Conservation (phyloP, 495 filamentous ascomycete species). For the Lophiotrema nucula region DNA sequence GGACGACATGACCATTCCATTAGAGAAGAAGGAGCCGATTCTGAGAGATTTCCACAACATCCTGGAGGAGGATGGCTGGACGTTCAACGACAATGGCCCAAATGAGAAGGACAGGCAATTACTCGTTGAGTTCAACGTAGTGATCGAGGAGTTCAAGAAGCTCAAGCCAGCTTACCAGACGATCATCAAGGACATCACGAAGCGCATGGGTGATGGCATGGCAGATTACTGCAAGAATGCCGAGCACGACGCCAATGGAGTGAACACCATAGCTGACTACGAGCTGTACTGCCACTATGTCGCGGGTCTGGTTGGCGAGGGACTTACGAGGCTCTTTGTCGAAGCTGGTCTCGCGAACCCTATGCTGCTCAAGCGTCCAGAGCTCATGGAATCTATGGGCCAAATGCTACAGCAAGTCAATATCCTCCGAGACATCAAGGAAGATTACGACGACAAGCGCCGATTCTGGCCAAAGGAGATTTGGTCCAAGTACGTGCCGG, state of each 20-base stretch:
- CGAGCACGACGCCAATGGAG: slow-evolving; percentile 71
- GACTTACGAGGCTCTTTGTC: slow-evolving; percentile 86
- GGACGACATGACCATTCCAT: slow-evolving; percentile 91
- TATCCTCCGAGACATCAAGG: slow-evolving; percentile 92
- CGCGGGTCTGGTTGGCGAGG: slow-evolving; percentile 93
- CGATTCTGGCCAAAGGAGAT: slow-evolving; percentile 94
- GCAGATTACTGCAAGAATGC: slow-evolving; percentile 87
- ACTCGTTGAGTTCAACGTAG: slow-evolving; percentile 83
- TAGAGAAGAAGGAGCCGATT: slow-evolving; percentile 79
- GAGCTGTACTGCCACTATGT: slow-evolving; percentile 97
- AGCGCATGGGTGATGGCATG: slow-evolving; percentile 98
- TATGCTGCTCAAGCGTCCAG: slow-evolving; percentile 69
- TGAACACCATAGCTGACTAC: slow-evolving; percentile 83
- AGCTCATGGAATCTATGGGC: slow-evolving; percentile 92
- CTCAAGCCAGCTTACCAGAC: slow-evolving; percentile 78
- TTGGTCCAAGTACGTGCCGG: slow-evolving; percentile 89
- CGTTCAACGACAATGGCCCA: slow-evolving; percentile 76
- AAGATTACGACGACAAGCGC: slow-evolving; percentile 82
- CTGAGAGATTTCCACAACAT: slow-evolving; percentile 76
- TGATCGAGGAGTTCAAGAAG: slow-evolving; percentile 84
- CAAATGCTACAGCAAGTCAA: slow-evolving; percentile 97
- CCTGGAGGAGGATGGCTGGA: slow-evolving; percentile 85
- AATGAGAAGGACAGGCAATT: slow-evolving; percentile 93
- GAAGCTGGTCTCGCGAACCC: slow-evolving; percentile 85
- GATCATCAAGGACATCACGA: slow-evolving; percentile 91